A percentile compares a stretch with the other conserved stretches of the same genome.
Conservation (phyloP, 2,329 filamentous ascomycete genomes). For the Fusarium setosum region DNA sequence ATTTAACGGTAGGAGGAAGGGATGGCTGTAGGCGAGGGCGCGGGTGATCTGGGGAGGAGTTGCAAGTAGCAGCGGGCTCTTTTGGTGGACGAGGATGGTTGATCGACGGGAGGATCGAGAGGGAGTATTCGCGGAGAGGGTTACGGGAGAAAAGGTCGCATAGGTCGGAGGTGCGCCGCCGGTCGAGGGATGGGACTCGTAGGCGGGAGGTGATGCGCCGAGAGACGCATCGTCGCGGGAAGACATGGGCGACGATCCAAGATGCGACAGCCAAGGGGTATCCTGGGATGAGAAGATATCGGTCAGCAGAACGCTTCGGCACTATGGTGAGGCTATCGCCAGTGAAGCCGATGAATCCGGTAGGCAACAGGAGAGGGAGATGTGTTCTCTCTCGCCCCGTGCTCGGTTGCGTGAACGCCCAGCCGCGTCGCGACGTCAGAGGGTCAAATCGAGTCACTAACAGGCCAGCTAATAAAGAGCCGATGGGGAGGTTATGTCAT, state of each 20-base stretch:
- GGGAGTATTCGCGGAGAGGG: conserved; percentile 75
- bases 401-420: conserved; percentile 15
- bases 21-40: conserved; percentile 94
- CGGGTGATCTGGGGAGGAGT: conserved; percentile 96
- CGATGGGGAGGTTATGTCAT: conserved; percentile 39
- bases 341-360: not conserved
- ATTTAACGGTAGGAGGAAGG: conserved; percentile 91
- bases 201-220: conserved; percentile 48
- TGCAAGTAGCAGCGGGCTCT: conserved; percentile 90
- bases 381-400: conserved; percentile 8
- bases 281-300: conserved; percentile 43
- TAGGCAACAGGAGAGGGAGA: not conserved
- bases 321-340: not conserved
- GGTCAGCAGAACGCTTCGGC: conserved; percentile 29
- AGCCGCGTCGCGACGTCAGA: conserved; percentile 40
- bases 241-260: conserved; percentile 51
- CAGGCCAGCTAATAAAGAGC: conserved; percentile 19
- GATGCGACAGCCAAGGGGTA: conserved; percentile 64
- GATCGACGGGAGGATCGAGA: conserved; percentile 76
- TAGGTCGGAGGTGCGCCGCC: conserved; percentile 74
- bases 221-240: conserved; percentile 51
- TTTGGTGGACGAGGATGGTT: conserved; percentile 95
- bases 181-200: conserved; percentile 45
- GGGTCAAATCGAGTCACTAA: conserved; percentile 29
- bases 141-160: conserved; percentile 89